Evolutionary conservation across 345 rosid species (phyloP).

Genomic region (Angophora floribunda): DNA sequence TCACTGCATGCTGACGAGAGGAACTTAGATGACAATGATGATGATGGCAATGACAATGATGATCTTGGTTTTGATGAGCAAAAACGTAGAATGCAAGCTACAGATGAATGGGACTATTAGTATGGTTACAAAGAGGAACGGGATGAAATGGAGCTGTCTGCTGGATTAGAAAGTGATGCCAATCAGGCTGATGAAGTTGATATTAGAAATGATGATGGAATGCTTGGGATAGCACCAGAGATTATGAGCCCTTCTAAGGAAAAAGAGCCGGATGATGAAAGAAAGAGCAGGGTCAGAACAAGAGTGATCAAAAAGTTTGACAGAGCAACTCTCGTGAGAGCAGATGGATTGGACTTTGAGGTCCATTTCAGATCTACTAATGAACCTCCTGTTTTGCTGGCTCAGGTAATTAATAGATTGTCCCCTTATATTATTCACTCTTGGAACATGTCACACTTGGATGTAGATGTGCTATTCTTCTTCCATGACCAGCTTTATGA

Average conservation of each 20-base stretch:
- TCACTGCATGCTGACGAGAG: slow-evolving; percentile 14
- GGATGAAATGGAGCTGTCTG: slow-evolving; percentile 7
- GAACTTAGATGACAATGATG: slow-evolving; percentile 33
- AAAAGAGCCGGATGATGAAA: slow-evolving; percentile 17
- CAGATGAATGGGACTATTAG: slow-evolving; percentile 75
- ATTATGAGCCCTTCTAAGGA: not conserved
- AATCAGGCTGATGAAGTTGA: slow-evolving; percentile 17
- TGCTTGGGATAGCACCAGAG: not conserved
- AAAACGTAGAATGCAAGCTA: slow-evolving; percentile 40
- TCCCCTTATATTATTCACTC: not conserved
- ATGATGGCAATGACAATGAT: slow-evolving; percentile 38
- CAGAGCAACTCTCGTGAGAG: slow-evolving; percentile 31
- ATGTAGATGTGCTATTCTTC: not conserved
- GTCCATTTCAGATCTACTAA: slow-evolving; percentile 54
- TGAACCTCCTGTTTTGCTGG: slow-evolving; percentile 78
- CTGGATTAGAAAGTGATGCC: slow-evolving; percentile 24
- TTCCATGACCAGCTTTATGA: not conserved
- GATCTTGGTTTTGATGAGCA: slow-evolving; percentile 84
- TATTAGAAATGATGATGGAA: not conserved
- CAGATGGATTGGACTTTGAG: slow-evolving; percentile 41
- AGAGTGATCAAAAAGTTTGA: slow-evolving; percentile 14
- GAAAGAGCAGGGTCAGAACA: slow-evolving; percentile 14
- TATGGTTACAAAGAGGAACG: slow-evolving; percentile 44
- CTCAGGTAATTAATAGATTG: slow-evolving; percentile 47
- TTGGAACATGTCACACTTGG: not conserved